Percentiles rank a stretch among this genome's conserved stretches.
phyloP scores from a whole-genome alignment of 345 rosid species.

The Brassica juncea region DNA sequence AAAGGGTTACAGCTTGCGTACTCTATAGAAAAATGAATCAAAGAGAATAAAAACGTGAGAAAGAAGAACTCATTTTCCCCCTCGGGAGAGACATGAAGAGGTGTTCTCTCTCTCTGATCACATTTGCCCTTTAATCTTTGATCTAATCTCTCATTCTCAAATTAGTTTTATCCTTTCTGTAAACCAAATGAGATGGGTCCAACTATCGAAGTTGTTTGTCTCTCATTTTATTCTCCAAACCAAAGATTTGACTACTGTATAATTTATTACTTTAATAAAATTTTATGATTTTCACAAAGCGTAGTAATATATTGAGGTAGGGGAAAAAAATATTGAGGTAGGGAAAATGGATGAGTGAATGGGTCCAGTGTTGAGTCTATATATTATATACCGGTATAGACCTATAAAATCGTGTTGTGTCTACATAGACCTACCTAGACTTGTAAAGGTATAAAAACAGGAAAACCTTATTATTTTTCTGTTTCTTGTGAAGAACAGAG shows the following conservation, averaged over 20 bases:
- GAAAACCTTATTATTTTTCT: background rate
- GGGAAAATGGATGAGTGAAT: too few species aligned
- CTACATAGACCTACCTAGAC: constrained; percentile 10
- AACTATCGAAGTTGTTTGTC: constrained; percentile 5
- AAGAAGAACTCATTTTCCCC: constrained; percentile 26
- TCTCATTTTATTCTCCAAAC: background rate
- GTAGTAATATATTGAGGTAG: too few species aligned
- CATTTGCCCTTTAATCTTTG: constrained; percentile 29
- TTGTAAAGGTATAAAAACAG: background rate
- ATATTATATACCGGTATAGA: background rate
- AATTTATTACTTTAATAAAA: too few species aligned
- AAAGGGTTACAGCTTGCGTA: constrained; percentile 12
- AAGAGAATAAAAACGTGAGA: constrained; percentile 6
- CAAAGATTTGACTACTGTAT: background rate
- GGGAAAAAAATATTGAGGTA: too few species aligned
- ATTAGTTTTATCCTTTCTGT: background rate
- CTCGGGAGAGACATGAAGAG: constrained; percentile 34
- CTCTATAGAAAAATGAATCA: background rate
- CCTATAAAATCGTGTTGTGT: background rate
- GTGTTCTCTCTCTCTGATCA: constrained; percentile 28
- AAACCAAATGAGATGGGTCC: constrained; percentile 25
- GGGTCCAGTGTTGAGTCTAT: too few species aligned
- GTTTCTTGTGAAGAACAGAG: too few species aligned
- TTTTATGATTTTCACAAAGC: too few species aligned
- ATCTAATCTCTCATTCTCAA: background rate